Evolutionary conservation across 768 basidiomycete genomes (phyloP).

Genomic region (Lactifluus pinguis): DNA sequence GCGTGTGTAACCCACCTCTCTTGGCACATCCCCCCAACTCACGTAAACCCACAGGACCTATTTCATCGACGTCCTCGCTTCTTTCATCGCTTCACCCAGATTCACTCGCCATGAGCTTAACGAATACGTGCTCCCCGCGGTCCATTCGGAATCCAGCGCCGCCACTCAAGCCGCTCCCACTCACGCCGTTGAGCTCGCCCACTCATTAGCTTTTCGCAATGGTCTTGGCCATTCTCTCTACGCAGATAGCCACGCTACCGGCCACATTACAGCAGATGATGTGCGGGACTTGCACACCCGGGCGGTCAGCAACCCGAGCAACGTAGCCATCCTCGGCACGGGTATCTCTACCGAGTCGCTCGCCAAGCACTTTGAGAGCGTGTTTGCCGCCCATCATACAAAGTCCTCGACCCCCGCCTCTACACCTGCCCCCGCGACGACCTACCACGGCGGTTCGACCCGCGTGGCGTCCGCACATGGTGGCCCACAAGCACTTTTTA

Average conservation of each 20-base stretch:
- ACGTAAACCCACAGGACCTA: constrained; percentile 45
- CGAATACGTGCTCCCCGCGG: constrained; percentile 63
- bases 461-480: constrained; percentile 55
- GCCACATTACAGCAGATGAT: constrained; percentile 52
- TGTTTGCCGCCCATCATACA: constrained; percentile 43
- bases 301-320: constrained; percentile 69
- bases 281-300: constrained; percentile 65
- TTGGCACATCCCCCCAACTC: background rate
- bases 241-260: constrained; percentile 50
- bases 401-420: constrained; percentile 29
- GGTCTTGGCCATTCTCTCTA: constrained; percentile 91
- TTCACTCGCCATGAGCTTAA: constrained; percentile 71
- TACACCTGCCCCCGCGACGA: constrained; percentile 27
- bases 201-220: constrained; percentile 84
- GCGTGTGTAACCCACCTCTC: constrained; percentile 32
- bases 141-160: constrained; percentile 59
- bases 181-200: constrained; percentile 78
- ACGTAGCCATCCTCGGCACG: constrained; percentile 72
- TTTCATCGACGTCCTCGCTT: constrained; percentile 85
- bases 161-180: constrained; percentile 53
- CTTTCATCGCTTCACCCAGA: constrained; percentile 74
- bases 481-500: constrained; percentile 67
- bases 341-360: constrained; percentile 72
- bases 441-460: constrained; percentile 84
- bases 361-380: constrained; percentile 51